Percentiles rank a stretch among this genome's conserved stretches.
Evolutionary conservation across 441 rosid genomes (phyloP).

Genomic region (Kokia cookei): DNA sequence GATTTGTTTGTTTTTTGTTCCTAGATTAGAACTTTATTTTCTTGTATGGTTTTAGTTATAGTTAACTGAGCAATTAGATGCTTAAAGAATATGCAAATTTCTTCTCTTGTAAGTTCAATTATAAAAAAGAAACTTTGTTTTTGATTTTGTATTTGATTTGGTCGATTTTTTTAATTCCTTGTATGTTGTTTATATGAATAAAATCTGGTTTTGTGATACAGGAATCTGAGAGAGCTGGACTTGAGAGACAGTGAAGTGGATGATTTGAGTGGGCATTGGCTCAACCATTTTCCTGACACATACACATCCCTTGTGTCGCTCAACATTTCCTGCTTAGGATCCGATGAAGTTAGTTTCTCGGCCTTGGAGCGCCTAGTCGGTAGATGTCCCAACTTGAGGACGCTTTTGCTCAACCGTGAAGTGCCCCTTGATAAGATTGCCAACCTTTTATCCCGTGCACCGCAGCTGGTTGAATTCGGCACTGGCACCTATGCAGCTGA

Average conservation of each 20-base stretch:
- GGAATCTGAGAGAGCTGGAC: conserved; percentile 76
- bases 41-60: background rate
- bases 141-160: background rate
- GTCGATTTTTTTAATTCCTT: background rate
- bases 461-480: conserved; percentile 81
- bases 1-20: background rate
- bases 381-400: conserved; percentile 60
- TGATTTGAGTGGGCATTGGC: conserved; percentile 81
- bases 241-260: conserved; percentile 83
- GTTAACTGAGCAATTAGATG: conserved; percentile 3
- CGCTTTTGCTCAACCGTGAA: conserved; percentile 63
- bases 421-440: conserved; percentile 67
- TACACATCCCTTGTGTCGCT: conserved; percentile 69
- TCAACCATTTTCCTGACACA: conserved; percentile 72
- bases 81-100: background rate
- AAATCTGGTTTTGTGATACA: conserved; percentile 19
- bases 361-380: conserved; percentile 76
- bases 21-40: conserved; percentile 4
- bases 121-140: conserved; percentile 4
- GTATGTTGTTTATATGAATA: background rate
- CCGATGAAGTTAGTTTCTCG: conserved; percentile 59
- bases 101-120: background rate
- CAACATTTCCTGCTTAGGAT: conserved; percentile 61
- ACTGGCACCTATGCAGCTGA: conserved; percentile 66
- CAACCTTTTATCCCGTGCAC: conserved; percentile 60